Base-by-base conservation (phyloP, 75 land plant species). In the Cupressus sempervirens region DNA sequence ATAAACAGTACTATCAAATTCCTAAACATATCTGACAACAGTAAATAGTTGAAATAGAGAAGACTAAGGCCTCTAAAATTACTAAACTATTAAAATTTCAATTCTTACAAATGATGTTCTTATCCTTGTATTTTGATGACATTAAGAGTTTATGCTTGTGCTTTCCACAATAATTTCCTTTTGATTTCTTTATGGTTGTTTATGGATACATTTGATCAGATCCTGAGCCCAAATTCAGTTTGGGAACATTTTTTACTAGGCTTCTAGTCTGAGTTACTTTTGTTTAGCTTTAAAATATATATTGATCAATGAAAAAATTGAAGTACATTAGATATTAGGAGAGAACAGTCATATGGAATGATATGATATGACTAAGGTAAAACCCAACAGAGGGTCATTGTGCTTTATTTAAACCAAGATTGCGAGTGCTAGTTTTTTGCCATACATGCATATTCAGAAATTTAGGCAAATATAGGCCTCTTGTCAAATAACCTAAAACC, bases 361-460 rank as follows among this genome's bases (percentile, higher is more conserved):
- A 1, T 26, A n/a, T 62, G 67, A 62, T 62, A 62, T 38, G 8
- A 23, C 18, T 62, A 62, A 29, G 67, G 4, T 20, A 76, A 41
- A 74, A 50, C 36, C 76, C 23, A 34, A 35, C 7, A 36, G 18
- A 13, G 18, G 40, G 38, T 36, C 76, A 74, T 74, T 74, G 41
- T 6, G 41, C 36, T 74, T 18, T 11, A 29, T 36, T 36, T 15
- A 74, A 74, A 15, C 16, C 41, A 34, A 18, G 16, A 74, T 74
- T 18, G 40, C 20, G 15, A 74, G 40, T 15, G 16, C 15, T 3
- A 74, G 15, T 34, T 74, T 74, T 74, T 36, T 36, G 76, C 15
- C 38, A 77, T 77, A 23, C 23, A 77, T 76, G 46, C 43, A 41
- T 77, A 41, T 77, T 77, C n/a, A 77, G 80, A 43, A 77, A 77